Conservation (phyloP, 148 eudicot species). For the Dianthus caryophyllus region DNA sequence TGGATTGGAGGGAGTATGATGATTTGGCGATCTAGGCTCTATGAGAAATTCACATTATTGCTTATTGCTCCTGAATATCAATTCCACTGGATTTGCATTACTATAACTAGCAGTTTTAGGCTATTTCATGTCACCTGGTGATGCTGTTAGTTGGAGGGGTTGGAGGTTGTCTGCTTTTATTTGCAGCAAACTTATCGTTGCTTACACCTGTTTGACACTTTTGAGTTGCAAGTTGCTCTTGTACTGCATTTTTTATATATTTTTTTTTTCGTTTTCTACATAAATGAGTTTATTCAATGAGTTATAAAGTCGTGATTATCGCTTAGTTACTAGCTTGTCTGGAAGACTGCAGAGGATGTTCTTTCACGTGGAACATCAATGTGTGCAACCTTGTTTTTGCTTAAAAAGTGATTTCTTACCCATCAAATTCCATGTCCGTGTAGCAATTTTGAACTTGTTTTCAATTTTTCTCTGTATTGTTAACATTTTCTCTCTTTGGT, state of each 20-base stretch:
- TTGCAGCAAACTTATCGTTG: neutral
- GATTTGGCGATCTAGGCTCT: neutral
- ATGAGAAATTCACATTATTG: neutral
- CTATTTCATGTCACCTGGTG: slow-evolving; percentile 9
- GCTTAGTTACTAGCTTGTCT: slow-evolving; percentile 1
- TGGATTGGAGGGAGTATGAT: no score
- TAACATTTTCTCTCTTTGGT: neutral
- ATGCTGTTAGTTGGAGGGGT: neutral
- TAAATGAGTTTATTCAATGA: neutral
- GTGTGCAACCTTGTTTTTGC: no score
- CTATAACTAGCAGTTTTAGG: neutral
- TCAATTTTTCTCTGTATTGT: neutral
- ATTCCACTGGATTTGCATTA: neutral
- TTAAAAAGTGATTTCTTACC: no score
- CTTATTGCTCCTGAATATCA: neutral
- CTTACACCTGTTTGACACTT: neutral
- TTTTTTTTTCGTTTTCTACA: neutral
- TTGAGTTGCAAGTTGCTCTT: neutral
- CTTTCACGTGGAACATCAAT: neutral
- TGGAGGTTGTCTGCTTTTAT: neutral
- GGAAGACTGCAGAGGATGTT: neutral
- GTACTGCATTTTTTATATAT: neutral
- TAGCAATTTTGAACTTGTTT: neutral
- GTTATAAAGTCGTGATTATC: neutral
- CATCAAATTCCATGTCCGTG: no score